Conservation (phyloP, 257 asterid genomes). For the Capsicum rhomboideum region DNA sequence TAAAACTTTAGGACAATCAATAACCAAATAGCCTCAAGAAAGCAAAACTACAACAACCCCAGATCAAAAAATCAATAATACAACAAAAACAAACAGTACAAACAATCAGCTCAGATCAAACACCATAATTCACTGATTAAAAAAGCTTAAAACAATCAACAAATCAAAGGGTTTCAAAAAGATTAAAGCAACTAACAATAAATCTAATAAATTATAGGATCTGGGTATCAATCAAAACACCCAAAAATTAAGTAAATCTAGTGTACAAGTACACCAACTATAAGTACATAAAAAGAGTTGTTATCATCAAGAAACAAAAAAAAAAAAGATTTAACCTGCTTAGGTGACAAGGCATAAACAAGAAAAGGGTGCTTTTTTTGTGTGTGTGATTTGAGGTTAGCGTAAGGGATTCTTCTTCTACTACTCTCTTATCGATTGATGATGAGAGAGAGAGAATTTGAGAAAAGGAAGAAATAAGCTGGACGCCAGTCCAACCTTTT, state of each 20-base stretch:
- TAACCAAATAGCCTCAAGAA: background rate
- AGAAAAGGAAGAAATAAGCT: background rate
- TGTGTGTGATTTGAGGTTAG: background rate
- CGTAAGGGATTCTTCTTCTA: background rate
- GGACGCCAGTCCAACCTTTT: conserved; percentile 4
- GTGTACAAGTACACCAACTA: too few species aligned
- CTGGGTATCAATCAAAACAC: background rate
- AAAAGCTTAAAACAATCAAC: background rate
- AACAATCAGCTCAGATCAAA: background rate
- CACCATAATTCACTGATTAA: background rate
- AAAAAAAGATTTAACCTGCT: too few species aligned
- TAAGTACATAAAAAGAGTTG: background rate
- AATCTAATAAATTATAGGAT: background rate
- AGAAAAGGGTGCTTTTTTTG: background rate
- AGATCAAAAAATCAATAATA: background rate
- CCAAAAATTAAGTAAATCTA: too few species aligned
- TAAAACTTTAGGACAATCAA: background rate
- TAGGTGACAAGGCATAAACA: background rate
- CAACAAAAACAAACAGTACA: background rate
- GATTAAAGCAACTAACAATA: background rate
- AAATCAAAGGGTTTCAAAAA: background rate
- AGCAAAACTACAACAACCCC: background rate
- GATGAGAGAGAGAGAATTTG: conserved; percentile 21
- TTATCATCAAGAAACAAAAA: background rate
- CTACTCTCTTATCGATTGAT: conserved; percentile 4